Conservation (phyloP, 495 filamentous ascomycete genomes). For the Xylaria nigripes region DNA sequence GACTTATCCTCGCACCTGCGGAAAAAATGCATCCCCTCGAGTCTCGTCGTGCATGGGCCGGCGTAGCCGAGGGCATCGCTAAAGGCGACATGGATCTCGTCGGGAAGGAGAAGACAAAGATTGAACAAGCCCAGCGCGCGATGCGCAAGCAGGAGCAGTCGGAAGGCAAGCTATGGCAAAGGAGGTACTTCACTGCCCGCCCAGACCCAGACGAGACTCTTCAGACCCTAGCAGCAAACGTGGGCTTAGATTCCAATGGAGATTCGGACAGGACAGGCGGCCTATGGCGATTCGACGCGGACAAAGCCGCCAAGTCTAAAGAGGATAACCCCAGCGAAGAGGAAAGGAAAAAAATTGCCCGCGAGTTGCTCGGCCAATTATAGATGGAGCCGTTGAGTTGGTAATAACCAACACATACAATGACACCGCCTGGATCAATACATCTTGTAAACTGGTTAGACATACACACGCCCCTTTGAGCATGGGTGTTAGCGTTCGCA, state of each 20-base stretch:
- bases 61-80: conserved; percentile 70
- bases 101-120: conserved; percentile 70
- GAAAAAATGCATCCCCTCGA: conserved; percentile 83
- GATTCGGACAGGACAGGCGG: conserved; percentile 80
- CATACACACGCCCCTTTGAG: not conserved
- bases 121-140: conserved; percentile 85
- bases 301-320: conserved; percentile 48
- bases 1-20: conserved; percentile 62
- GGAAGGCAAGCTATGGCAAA: conserved; percentile 71
- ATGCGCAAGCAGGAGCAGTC: conserved; percentile 71
- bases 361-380: conserved; percentile 38
- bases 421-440: not conserved
- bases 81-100: conserved; percentile 78
- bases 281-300: conserved; percentile 74
- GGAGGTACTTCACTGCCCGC: conserved; percentile 67
- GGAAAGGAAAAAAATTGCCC: conserved; percentile 28
- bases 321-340: conserved; percentile 31
- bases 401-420: not conserved
- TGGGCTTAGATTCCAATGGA: conserved; percentile 46
- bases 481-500: not conserved
- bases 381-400: not conserved
- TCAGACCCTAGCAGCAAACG: conserved; percentile 46
- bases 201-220: conserved; percentile 50
- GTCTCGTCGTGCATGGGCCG: conserved; percentile 78
- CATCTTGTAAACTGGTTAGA: not conserved